phyloP scores from a whole-genome alignment of 2,329 filamentous ascomycete species.

The Cytospora paraplurivora region DNA sequence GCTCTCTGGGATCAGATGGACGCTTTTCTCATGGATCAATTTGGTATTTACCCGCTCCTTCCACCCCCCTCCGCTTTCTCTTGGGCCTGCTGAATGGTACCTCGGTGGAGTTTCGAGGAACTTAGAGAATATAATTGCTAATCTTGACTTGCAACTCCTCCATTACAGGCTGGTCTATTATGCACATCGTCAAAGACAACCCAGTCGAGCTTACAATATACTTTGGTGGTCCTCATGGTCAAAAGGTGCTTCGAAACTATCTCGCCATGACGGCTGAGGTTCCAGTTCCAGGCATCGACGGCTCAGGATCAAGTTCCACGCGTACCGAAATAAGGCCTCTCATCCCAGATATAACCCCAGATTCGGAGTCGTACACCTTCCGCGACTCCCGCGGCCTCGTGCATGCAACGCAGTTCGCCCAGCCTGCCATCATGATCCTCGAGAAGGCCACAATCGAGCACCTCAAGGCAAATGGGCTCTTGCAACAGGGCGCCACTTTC shows the following conservation, averaged over 20 bases:
- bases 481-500: slow-evolving; percentile 29
- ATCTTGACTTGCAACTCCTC: too few relatives aligned
- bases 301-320: background rate
- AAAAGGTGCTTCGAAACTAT: slow-evolving; percentile 33
- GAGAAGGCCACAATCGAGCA: slow-evolving; percentile 37
- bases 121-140: too few relatives aligned
- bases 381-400: slow-evolving; percentile 35
- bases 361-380: slow-evolving; percentile 35
- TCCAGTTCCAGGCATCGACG: slow-evolving; percentile 25
- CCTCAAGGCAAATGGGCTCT: slow-evolving; percentile 35
- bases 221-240: slow-evolving; percentile 41
- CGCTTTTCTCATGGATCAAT: slow-evolving; percentile 36
- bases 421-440: slow-evolving; percentile 38
- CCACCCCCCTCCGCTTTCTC: slow-evolving; percentile 27
- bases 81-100: too few relatives aligned
- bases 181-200: background rate
- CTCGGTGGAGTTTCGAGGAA: too few relatives aligned
- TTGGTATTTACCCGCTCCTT: slow-evolving; percentile 36
- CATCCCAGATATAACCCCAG: slow-evolving; percentile 21
- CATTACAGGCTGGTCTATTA: background rate
- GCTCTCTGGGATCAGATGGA: slow-evolving; percentile 43
- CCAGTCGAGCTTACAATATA: slow-evolving; percentile 35
- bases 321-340: too few relatives aligned
- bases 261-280: slow-evolving; percentile 24
- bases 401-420: slow-evolving; percentile 40